A percentile compares a stretch with the other conserved stretches of the same genome.
These are phyloP conservation scores for Botrytis paeoniae DNA, from an alignment of 2,329 filamentous ascomycete genomes.

Conservation along the genomic window DNA sequence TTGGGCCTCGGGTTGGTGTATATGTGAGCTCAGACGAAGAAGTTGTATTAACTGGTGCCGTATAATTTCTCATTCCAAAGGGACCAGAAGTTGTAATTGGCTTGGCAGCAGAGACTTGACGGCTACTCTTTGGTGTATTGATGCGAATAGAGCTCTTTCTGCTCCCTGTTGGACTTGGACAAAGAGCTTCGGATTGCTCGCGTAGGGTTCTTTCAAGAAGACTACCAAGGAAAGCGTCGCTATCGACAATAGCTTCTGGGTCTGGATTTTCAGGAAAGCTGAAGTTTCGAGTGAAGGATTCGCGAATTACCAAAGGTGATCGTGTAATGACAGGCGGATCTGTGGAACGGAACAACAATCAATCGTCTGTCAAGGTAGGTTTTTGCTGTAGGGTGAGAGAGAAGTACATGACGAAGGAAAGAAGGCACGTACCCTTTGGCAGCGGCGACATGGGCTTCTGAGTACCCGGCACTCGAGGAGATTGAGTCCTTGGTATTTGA, in stretches of 20 bases:
- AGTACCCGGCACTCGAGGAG: conserved; percentile 8
- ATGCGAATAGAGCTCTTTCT: conserved; percentile 6
- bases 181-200: conserved; percentile 29
- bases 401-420: neutral
- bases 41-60: neutral
- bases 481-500: neutral
- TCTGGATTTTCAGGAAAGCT: conserved; percentile 5
- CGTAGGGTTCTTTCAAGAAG: conserved; percentile 31
- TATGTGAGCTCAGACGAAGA: conserved; percentile 1
- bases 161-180: conserved; percentile 21
- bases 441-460: conserved; percentile 6
- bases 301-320: conserved; percentile 6
- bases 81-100: neutral
- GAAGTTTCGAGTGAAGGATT: conserved; percentile 4
- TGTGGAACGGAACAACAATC: neutral
- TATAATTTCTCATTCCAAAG: neutral
- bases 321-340: neutral
- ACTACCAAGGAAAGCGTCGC: conserved; percentile 26
- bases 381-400: neutral
- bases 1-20: conserved; percentile 15
- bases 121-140: conserved; percentile 8
- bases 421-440: neutral
- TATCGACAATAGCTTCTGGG: neutral
- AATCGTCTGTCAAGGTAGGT: neutral
- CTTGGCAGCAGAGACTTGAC: neutral